phyloP scores from a whole-genome alignment of 257 asterid species.

The Forsythia suspensa region DNA sequence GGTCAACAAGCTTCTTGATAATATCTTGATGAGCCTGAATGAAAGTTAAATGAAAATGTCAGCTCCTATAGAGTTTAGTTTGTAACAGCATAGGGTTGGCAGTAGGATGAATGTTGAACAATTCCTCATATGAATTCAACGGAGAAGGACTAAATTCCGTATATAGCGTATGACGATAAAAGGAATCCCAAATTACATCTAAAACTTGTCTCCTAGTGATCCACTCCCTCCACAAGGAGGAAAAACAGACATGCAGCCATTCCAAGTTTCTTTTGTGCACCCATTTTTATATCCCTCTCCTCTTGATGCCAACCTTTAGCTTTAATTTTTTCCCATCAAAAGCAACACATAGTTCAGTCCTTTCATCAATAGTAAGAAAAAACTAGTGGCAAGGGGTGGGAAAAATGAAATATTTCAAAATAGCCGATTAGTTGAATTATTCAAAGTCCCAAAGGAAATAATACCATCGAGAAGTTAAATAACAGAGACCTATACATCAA shows the following conservation, averaged over 20 bases:
- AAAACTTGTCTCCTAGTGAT: background rate
- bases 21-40: slow-evolving; percentile 45
- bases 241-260: background rate
- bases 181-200: slow-evolving; percentile 1
- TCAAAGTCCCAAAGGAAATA: background rate
- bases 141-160: slow-evolving; percentile 8
- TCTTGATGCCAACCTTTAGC: no score
- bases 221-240: background rate
- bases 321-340: background rate
- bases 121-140: slow-evolving; percentile 14
- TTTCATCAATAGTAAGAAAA: background rate
- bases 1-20: slow-evolving; percentile 59
- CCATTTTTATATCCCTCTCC: background rate
- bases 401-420: background rate
- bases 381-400: background rate
- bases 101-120: slow-evolving; percentile 12
- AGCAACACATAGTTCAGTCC: background rate
- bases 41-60: slow-evolving; percentile 20
- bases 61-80: slow-evolving; percentile 18
- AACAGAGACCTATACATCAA: background rate
- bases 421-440: background rate
- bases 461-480: background rate
- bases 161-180: slow-evolving; percentile 10
- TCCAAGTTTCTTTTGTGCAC: background rate
- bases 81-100: background rate